Percentiles rank a stretch among this genome's conserved stretches.
Conservation (phyloP, 192 early-diverging fungal species). For the Backusella tuberculispora region DNA sequence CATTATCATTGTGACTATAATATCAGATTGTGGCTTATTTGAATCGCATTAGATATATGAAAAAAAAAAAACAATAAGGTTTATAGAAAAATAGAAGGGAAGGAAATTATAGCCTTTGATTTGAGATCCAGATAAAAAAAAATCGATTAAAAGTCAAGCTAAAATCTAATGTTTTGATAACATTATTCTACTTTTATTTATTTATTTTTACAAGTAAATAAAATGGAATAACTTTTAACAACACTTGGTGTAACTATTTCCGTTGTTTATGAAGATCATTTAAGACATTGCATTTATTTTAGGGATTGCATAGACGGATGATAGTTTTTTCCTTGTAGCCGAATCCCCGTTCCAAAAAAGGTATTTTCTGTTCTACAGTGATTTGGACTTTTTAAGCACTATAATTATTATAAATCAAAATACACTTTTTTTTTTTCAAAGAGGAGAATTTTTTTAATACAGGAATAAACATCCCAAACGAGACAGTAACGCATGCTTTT, state of each 20-base stretch:
- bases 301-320: neutral
- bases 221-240: constrained; percentile 4
- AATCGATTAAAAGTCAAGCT: neutral
- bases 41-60: neutral
- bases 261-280: constrained; percentile 15
- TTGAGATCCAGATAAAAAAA: neutral
- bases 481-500: too few relatives aligned
- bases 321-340: neutral
- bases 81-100: neutral
- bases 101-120: neutral
- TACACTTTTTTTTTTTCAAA: too few relatives aligned
- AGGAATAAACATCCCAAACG: too few relatives aligned
- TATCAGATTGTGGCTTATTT: neutral
- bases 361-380: neutral
- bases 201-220: neutral
- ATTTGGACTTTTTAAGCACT: too few relatives aligned
- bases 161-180: too few relatives aligned
- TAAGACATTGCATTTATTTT: neutral
- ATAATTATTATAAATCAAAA: too few relatives aligned
- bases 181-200: too few relatives aligned
- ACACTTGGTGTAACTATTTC: neutral
- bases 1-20: too few relatives aligned
- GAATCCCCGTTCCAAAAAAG: neutral
- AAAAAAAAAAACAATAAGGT: neutral
- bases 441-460: too few relatives aligned